Percentiles rank a stretch among this genome's conserved stretches.
Conservation (phyloP, 805 yeast genomes). For the Zygoascus tannicola region DNA sequence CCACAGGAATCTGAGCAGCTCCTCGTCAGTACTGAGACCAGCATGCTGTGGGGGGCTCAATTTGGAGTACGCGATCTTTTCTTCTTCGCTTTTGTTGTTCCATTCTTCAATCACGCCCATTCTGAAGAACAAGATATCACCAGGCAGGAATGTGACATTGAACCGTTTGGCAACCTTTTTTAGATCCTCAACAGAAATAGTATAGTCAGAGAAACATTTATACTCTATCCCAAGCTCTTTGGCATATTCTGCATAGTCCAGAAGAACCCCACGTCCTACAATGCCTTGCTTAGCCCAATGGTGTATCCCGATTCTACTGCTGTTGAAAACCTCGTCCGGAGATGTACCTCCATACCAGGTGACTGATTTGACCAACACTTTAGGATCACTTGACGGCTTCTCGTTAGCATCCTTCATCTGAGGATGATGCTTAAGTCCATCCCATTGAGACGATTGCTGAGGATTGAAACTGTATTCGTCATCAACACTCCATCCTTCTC, state of each 20-base stretch:
- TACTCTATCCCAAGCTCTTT: slow-evolving; percentile 22
- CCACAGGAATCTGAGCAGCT: slow-evolving; percentile 22
- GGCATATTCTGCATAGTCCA: slow-evolving; percentile 28
- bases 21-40: slow-evolving; percentile 24
- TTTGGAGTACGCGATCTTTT: slow-evolving; percentile 6
- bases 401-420: slow-evolving; percentile 15
- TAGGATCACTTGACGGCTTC: not conserved
- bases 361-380: not conserved
- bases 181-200: slow-evolving; percentile 21
- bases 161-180: slow-evolving; percentile 18
- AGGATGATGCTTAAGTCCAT: slow-evolving; percentile 26
- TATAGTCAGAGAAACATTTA: slow-evolving; percentile 21
- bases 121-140: slow-evolving; percentile 27
- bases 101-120: slow-evolving; percentile 27
- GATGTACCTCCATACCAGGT: slow-evolving; percentile 16
- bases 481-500: slow-evolving; percentile 15
- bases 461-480: slow-evolving; percentile 26
- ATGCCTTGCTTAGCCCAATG: slow-evolving; percentile 27
- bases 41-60: slow-evolving; percentile 12
- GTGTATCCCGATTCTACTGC: slow-evolving; percentile 14
- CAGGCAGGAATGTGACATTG: slow-evolving; percentile 22
- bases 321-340: slow-evolving; percentile 16
- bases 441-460: slow-evolving; percentile 29
- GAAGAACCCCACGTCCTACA: slow-evolving; percentile 28
- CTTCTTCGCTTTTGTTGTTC: slow-evolving; percentile 12